A percentile compares a stretch with the other conserved stretches of the same genome.
Evolutionary conservation across 2,329 filamentous ascomycete species (phyloP).

Genomic region (Colletotrichum noveboracense): DNA sequence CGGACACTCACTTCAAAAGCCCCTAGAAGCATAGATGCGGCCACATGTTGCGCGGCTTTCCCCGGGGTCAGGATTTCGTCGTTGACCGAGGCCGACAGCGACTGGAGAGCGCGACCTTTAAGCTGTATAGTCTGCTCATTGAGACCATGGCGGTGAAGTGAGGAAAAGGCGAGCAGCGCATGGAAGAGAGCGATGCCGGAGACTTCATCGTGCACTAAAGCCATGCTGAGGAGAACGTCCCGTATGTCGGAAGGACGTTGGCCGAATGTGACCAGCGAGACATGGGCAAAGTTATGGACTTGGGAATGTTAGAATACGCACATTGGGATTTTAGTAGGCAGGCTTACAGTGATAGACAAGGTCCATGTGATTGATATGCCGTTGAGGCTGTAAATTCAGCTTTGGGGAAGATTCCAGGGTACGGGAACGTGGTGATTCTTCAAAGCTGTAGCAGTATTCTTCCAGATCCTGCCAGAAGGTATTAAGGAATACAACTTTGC

Average conservation of each 20-base stretch:
- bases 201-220: not conserved
- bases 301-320: not conserved
- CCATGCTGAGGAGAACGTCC: not conserved
- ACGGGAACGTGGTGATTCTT: not conserved
- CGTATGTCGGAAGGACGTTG: not conserved
- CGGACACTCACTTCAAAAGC: not conserved
- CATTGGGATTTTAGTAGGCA: not conserved
- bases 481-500: not conserved
- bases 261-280: not conserved
- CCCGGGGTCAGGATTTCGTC: not conserved
- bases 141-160: not conserved
- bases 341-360: not conserved
- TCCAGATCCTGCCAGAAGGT: not conserved
- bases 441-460: not conserved
- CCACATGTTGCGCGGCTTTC: not conserved
- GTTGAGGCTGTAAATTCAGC: not conserved
- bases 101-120: not conserved
- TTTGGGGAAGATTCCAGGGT: not conserved
- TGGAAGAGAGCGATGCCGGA: not conserved
- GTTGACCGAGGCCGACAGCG: not conserved
- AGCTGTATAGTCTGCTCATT: not conserved
- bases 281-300: not conserved
- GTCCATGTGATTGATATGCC: not conserved
- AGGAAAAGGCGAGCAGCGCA: not conserved
- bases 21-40: conserved; percentile 4